These are phyloP conservation scores for Panicum miliaceum DNA, from an alignment of 176 grass and related monocot genomes.

Conservation along the genomic window DNA sequence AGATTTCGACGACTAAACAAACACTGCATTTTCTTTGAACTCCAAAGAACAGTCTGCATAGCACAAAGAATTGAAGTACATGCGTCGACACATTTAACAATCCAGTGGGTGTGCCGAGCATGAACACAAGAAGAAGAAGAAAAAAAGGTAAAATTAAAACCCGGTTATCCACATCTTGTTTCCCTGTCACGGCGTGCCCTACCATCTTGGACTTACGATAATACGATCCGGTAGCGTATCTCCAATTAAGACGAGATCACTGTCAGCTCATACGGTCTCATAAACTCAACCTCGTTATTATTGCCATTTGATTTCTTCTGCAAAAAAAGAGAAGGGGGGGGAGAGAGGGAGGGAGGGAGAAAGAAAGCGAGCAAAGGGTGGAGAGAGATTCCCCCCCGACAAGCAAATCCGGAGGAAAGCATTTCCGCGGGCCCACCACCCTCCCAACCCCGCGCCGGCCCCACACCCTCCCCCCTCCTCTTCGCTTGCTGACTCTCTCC, in stretches of 20 bases:
- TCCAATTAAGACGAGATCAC: neutral
- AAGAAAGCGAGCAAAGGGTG: neutral
- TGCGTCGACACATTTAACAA: neutral
- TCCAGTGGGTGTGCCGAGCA: neutral
- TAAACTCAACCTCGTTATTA: neutral
- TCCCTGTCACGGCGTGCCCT: neutral
- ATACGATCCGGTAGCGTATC: neutral
- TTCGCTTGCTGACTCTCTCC: neutral
- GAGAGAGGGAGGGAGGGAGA: neutral
- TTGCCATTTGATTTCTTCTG: neutral
- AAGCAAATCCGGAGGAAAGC: conserved; percentile 75
- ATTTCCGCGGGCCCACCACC: conserved; percentile 44
- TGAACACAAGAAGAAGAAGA: neutral
- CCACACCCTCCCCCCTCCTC: conserved; percentile 16
- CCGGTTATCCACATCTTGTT: neutral
- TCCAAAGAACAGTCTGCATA: neutral
- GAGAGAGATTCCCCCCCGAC: conserved; percentile 60
- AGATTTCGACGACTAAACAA: neutral
- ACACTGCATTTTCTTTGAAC: neutral
- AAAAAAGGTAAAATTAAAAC: neutral
- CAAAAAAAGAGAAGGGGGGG: neutral
- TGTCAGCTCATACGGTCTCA: neutral
- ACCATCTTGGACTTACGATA: neutral
- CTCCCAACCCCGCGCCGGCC: conserved; percentile 37
- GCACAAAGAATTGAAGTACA: neutral